Evolutionary conservation across 345 rosid species (phyloP), one percentile per base, ranked within the genome.

Genomic region (Anastatica hierochuntica): DNA sequence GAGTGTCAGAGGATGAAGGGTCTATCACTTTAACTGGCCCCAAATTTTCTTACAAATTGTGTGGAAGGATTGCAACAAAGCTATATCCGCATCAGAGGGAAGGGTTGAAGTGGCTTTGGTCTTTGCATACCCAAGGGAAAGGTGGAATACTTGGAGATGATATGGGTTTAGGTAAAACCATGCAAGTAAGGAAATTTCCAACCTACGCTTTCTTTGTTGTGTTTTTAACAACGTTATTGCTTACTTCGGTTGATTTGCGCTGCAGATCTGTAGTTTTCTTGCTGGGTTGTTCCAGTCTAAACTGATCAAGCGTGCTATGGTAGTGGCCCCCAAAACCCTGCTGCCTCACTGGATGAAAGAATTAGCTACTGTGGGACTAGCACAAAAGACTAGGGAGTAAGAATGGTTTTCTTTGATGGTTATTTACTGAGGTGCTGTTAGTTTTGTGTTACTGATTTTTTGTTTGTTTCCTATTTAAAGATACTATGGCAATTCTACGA

Each of bases 101-200:
- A 47, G 97, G 98, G 48, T 60, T 88, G 62, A 83, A 63, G 69
- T 92, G 98, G 97, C 80, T 92, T 39, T 92, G 98, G 98, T 79
- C 94, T 36, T 74, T 92, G 67, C 97, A 88, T 53, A 81, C 79
- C 52, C 86, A 76, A 69, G 86, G 75, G 18, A 92, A 88, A 72
- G 98, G 98, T 58, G 98, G 98, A 66, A 88, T 92, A 40, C 74
- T 92, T 69, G 97, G 98, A 12, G 98, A 92, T 53, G 98, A 92
- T 59, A 88, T 92, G 98, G 98, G 98, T 30, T 74, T 92, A 63
- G 98, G 98, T 45, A 92, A 92, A 76, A 92, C 98, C n/a, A 92
- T 92, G 98, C 98, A 92, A 90, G 98, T 85, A 69, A 69, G 49
- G 38, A 42, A 46, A 20, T 53, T 47, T 10, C 18, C 42, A 16